phyloP scores from a whole-genome alignment of 257 asterid species.

The Capsicum rhomboideum region DNA sequence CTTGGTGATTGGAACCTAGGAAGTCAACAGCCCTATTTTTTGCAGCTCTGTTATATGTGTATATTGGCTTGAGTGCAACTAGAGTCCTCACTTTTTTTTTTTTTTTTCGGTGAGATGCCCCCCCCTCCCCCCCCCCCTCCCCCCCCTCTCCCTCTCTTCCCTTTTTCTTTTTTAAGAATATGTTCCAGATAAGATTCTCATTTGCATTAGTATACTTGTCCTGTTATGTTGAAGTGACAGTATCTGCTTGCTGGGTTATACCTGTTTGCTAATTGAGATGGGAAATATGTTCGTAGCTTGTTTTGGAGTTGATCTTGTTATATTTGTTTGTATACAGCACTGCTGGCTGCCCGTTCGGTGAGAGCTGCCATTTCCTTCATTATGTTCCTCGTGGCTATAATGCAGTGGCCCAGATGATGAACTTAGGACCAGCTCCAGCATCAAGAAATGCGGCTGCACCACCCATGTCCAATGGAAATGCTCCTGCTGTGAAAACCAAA shows the following conservation, averaged over 20 bases:
- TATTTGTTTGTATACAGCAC: constrained; percentile 34
- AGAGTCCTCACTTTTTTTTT: background rate
- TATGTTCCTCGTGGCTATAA: constrained; percentile 79
- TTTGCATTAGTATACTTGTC: background rate
- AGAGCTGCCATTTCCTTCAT: constrained; percentile 92
- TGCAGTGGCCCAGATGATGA: constrained; percentile 82
- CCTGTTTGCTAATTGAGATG: background rate
- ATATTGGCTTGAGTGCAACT: background rate
- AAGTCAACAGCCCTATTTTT: background rate
- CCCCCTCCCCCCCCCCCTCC: too few species aligned
- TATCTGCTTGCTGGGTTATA: background rate
- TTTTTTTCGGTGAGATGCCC: too few species aligned
- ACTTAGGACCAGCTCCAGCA: constrained; percentile 54
- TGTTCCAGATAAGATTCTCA: background rate
- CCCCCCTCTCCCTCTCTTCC: too few species aligned
- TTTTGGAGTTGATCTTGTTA: background rate
- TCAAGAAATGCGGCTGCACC: constrained; percentile 30
- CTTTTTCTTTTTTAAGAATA: background rate
- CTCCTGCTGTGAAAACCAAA: constrained; percentile 49
- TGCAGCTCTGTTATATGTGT: background rate
- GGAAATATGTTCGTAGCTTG: background rate
- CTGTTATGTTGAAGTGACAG: background rate
- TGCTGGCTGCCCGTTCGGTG: constrained; percentile 63
- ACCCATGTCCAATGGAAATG: constrained; percentile 40
- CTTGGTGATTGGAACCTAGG: background rate